These are phyloP conservation scores for Calophaca sinica DNA, from an alignment of 306 rosid species.

Conservation along the genomic window DNA sequence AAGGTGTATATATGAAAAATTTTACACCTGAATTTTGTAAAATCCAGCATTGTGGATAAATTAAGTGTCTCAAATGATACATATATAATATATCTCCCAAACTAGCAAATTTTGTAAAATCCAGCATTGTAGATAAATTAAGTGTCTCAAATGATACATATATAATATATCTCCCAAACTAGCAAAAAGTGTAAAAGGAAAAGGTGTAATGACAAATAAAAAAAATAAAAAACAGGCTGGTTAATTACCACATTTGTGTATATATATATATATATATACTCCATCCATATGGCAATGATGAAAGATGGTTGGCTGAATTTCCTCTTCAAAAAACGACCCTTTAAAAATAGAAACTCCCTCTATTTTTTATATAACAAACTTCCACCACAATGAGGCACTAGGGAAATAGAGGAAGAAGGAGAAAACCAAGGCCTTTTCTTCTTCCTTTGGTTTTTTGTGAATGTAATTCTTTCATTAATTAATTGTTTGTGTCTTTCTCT, in stretches of 20 bases:
- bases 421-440: background rate
- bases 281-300: background rate
- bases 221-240: background rate
- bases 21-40: too few species aligned
- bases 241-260: background rate
- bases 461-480: background rate
- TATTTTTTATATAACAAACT: conserved; percentile 34
- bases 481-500: too few species aligned
- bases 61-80: too few species aligned
- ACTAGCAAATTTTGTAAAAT: background rate
- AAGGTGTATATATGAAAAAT: too few species aligned
- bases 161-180: too few species aligned
- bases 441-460: background rate
- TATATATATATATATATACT: background rate
- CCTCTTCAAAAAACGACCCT: conserved; percentile 23
- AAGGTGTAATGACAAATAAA: background rate
- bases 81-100: too few species aligned
- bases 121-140: too few species aligned
- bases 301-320: conserved; percentile 35
- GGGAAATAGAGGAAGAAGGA: conserved; percentile 26
- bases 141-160: too few species aligned
- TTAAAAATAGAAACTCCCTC: conserved; percentile 49
- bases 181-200: background rate
- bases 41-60: too few species aligned
- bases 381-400: conserved; percentile 15